A percentile compares a stretch with the other conserved stretches of the same genome.
Evolutionary conservation across 2,329 filamentous ascomycete species (phyloP).

Genomic region (Fusarium nurragi): DNA sequence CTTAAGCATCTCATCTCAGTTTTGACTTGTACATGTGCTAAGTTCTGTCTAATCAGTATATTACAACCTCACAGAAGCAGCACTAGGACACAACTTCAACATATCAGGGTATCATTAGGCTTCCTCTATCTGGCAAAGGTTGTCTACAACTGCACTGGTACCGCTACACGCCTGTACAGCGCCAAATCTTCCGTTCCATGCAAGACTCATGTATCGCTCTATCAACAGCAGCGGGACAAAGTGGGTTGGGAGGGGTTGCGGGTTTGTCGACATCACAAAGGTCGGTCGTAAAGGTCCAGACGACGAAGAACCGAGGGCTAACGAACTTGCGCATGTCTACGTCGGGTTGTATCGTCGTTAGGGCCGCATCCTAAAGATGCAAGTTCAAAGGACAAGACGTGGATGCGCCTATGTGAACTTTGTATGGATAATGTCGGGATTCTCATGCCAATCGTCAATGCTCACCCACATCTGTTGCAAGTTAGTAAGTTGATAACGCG

Average conservation of each 20-base stretch:
- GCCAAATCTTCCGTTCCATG: slow-evolving; percentile 34
- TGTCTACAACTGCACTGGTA: slow-evolving; percentile 35
- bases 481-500: slow-evolving; percentile 21
- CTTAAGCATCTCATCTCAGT: background rate
- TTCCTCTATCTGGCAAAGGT: slow-evolving; percentile 46
- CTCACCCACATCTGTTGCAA: slow-evolving; percentile 93
- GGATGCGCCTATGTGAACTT: slow-evolving; percentile 79
- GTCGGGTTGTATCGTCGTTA: slow-evolving; percentile 18
- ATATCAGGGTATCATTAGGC: slow-evolving; percentile 54
- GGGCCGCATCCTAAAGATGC: slow-evolving; percentile 23
- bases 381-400: slow-evolving; percentile 5
- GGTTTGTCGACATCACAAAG: slow-evolving; percentile 29
- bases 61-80: background rate
- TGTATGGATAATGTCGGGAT: slow-evolving; percentile 97
- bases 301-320: slow-evolving; percentile 1
- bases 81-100: slow-evolving; percentile 27
- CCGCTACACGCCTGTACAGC: slow-evolving; percentile 23
- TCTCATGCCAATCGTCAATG: slow-evolving; percentile 99
- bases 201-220: slow-evolving; percentile 30
- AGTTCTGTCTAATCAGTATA: background rate
- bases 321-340: background rate
- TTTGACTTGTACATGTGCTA: background rate
- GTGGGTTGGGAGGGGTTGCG: slow-evolving; percentile 20
- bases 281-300: slow-evolving; percentile 30
- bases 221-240: slow-evolving; percentile 20